Conservation (phyloP, 2,329 filamentous ascomycete genomes). For the Fusarium sp. region DNA sequence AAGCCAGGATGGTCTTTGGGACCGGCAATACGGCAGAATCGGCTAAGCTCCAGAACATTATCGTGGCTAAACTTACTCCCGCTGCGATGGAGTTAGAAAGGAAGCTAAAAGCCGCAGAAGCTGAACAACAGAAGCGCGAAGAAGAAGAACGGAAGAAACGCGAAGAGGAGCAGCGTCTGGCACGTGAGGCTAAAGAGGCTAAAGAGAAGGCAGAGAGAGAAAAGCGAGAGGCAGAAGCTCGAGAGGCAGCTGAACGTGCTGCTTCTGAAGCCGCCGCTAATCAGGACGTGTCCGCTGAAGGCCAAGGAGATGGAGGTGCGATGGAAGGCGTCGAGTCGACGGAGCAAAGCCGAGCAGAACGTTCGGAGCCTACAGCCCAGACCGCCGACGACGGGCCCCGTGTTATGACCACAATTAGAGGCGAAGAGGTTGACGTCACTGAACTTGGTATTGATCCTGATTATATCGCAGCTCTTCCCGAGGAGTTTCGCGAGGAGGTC, state of each 20-base stretch:
- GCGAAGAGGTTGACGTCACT: slow-evolving; percentile 91
- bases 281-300: slow-evolving; percentile 8
- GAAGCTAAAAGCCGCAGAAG: slow-evolving; percentile 71
- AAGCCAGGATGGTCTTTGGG: slow-evolving; percentile 88
- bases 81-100: slow-evolving; percentile 86
- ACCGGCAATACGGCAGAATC: slow-evolving; percentile 72
- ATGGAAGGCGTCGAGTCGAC: slow-evolving; percentile 84
- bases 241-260: slow-evolving; percentile 67
- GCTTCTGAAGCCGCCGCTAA: slow-evolving; percentile 65
- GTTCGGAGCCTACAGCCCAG: slow-evolving; percentile 47
- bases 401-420: slow-evolving; percentile 85
- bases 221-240: slow-evolving; percentile 77
- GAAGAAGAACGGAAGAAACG: slow-evolving; percentile 71
- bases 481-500: slow-evolving; percentile 95
- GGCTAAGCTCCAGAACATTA: slow-evolving; percentile 73
- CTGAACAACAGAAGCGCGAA: slow-evolving; percentile 61
- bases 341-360: slow-evolving; percentile 48
- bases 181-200: slow-evolving; percentile 77
- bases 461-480: slow-evolving; percentile 95
- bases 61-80: slow-evolving; percentile 81
- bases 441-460: slow-evolving; percentile 93
- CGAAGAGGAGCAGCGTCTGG: slow-evolving; percentile 73
- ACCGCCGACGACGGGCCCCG: slow-evolving; percentile 57
- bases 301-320: slow-evolving; percentile 50
- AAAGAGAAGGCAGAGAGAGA: slow-evolving; percentile 75